Conservation (phyloP, 371 early-diverging fungal species). For the Mucor plumbeus region DNA sequence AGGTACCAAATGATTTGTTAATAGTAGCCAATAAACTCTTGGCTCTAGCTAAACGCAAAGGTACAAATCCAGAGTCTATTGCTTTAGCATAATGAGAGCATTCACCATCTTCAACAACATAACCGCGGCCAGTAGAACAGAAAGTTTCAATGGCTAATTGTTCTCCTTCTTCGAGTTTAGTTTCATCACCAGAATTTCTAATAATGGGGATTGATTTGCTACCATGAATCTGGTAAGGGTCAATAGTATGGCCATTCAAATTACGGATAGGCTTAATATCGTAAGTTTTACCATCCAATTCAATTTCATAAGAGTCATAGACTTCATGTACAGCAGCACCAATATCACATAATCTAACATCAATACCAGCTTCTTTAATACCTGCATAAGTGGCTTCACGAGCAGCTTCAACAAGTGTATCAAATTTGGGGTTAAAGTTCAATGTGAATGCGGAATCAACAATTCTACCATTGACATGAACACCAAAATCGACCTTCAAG, state of each 20-base stretch:
- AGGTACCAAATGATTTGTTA: conserved; percentile 93
- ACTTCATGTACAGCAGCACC: conserved; percentile 98
- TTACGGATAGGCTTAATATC: conserved; percentile 97
- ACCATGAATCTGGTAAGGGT: conserved; percentile 94
- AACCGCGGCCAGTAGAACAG: conserved; percentile 98
- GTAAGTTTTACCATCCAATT: conserved; percentile 92
- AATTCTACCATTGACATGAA: conserved; percentile 97
- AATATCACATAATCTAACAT: conserved; percentile 95
- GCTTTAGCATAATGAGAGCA: conserved; percentile 94
- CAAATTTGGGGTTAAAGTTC: conserved; percentile 93
- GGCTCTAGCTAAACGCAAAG: conserved; percentile 83
- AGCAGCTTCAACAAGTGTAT: conserved; percentile 90
- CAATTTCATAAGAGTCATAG: conserved; percentile 98
- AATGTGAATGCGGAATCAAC: conserved; percentile 99
- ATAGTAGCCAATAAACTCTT: conserved; percentile 90
- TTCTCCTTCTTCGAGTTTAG: conserved; percentile 98
- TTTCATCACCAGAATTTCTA: conserved; percentile 84
- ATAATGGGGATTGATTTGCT: conserved; percentile 98
- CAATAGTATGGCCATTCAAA: conserved; percentile 98
- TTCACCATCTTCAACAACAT: conserved; percentile 92
- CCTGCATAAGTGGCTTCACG: conserved; percentile 98
- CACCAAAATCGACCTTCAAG: conserved; percentile 99
- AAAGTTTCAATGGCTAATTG: conserved; percentile 99
- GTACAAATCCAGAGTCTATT: conserved; percentile 66
- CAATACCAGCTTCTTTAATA: conserved; percentile 95